Percentiles rank a stretch among this genome's conserved stretches.
These are phyloP conservation scores for Cladosporium colombiae DNA, from an alignment of 2,329 filamentous ascomycete genomes.

Conservation along the genomic window DNA sequence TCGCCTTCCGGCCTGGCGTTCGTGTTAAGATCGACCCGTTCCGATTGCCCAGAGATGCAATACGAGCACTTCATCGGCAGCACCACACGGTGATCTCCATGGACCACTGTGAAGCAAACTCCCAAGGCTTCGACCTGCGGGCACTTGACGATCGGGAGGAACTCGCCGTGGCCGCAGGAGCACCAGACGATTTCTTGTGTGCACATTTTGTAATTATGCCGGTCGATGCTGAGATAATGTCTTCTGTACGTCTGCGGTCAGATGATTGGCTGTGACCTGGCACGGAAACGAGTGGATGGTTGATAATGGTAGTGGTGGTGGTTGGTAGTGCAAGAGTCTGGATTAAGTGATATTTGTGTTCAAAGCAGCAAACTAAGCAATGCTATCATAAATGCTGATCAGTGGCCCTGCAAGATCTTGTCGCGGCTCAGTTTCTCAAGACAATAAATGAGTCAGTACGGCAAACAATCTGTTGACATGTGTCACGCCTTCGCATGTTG, in stretches of 20 bases:
- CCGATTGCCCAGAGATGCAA: slow-evolving; percentile 29
- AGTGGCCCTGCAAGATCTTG: background rate
- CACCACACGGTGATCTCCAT: slow-evolving; percentile 30
- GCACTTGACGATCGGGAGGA: slow-evolving; percentile 34
- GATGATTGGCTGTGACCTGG: background rate
- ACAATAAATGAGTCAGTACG: background rate
- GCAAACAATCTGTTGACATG: background rate
- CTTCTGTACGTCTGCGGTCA: no score
- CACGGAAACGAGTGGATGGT: background rate
- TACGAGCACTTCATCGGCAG: slow-evolving; percentile 32
- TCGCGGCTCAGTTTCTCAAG: background rate
- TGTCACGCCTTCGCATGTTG: background rate
- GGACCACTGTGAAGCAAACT: slow-evolving; percentile 33
- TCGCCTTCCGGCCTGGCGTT: slow-evolving; percentile 22
- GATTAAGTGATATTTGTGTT: background rate
- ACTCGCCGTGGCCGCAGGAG: slow-evolving; percentile 37
- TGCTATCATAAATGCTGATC: background rate
- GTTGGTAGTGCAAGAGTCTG: slow-evolving; percentile 9
- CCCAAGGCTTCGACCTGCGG: slow-evolving; percentile 22
- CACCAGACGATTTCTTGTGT: slow-evolving; percentile 40
- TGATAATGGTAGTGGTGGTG: background rate
- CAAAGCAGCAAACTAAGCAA: slow-evolving; percentile 4
- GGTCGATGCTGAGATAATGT: background rate
- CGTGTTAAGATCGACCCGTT: slow-evolving; percentile 21
- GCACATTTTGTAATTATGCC: slow-evolving; percentile 27